Conservation (phyloP, 192 early-diverging fungal species). For the Backusella sp. region DNA sequence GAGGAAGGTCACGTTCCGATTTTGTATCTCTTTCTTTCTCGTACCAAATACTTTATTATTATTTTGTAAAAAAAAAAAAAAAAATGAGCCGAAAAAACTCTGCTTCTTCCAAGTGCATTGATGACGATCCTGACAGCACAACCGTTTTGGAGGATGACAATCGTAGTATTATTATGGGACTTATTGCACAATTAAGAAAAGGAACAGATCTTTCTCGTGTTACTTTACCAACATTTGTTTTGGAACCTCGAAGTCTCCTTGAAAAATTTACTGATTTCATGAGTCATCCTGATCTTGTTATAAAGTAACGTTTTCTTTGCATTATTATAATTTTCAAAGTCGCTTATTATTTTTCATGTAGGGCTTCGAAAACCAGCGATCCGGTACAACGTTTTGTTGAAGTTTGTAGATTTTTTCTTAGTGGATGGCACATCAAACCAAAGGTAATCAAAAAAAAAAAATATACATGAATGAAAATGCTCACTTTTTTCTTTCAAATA, state of each 20-base stretch:
- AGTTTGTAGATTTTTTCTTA: conserved; percentile 83
- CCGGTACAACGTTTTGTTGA: conserved; percentile 77
- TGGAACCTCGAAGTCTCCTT: conserved; percentile 91
- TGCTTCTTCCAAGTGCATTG: neutral
- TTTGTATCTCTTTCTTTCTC: neutral
- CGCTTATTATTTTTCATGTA: conserved; percentile 28
- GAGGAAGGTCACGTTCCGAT: neutral
- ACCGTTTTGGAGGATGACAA: conserved; percentile 84
- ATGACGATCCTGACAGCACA: conserved; percentile 52
- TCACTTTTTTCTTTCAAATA: neutral
- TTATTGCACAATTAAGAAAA: conserved; percentile 85
- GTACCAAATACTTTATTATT: neutral
- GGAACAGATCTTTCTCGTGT: conserved; percentile 89
- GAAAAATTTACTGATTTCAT: conserved; percentile 97
- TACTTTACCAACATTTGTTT: conserved; percentile 93
- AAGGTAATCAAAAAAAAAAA: conserved; percentile 47
- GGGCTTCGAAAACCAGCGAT: conserved; percentile 64
- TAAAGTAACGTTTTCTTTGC: conserved; percentile 50
- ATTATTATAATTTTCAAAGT: neutral
- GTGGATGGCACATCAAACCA: conserved; percentile 92
- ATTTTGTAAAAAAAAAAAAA: neutral
- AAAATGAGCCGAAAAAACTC: neutral
- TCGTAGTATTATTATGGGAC: conserved; percentile 78
- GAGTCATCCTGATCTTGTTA: conserved; percentile 80
- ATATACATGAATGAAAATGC: neutral